Percentiles rank a stretch among this genome's conserved stretches.
These are phyloP conservation scores for Thozetella sp. DNA, from an alignment of 495 filamentous ascomycete genomes.

Conservation along the genomic window DNA sequence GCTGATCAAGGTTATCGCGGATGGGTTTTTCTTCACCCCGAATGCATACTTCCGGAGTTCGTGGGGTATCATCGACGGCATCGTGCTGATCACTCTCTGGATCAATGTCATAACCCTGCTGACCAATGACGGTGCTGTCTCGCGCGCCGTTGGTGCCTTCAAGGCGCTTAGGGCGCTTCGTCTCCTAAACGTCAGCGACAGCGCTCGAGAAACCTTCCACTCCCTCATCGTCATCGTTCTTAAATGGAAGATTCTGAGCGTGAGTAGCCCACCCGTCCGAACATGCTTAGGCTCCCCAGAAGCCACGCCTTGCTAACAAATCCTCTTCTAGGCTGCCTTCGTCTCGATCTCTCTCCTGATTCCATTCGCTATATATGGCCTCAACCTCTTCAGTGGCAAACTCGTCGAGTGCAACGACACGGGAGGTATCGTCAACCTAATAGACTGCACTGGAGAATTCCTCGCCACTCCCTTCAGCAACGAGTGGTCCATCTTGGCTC, in stretches of 20 bases:
- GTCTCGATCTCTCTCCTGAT: constrained; percentile 94
- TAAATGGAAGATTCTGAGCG: constrained; percentile 82
- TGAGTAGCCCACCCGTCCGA: constrained; percentile 19
- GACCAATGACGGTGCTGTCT: constrained; percentile 75
- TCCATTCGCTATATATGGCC: constrained; percentile 92
- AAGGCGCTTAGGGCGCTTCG: constrained; percentile 95
- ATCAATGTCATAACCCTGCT: constrained; percentile 88
- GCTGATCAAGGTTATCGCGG: constrained; percentile 89
- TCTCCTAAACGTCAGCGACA: constrained; percentile 93
- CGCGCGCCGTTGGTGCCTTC: constrained; percentile 91
- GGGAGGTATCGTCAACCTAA: constrained; percentile 54
- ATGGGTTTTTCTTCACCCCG: constrained; percentile 95
- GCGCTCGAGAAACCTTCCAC: constrained; percentile 94
- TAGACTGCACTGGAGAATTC: constrained; percentile 83
- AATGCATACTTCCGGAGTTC: constrained; percentile 97
- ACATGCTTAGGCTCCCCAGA: constrained; percentile 13
- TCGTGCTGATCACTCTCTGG: constrained; percentile 95
- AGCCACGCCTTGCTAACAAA: constrained; percentile 7
- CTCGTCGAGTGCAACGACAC: constrained; percentile 81
- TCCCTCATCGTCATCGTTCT: constrained; percentile 86
- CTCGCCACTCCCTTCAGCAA: constrained; percentile 67
- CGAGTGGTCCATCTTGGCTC: constrained; percentile 81
- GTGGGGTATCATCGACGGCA: constrained; percentile 94
- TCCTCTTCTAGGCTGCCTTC: constrained; percentile 65
- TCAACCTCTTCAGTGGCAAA: constrained; percentile 90